Evolutionary conservation across 2,329 filamentous ascomycete species (phyloP).

Genomic region (Pestalotiopsis sp.): DNA sequence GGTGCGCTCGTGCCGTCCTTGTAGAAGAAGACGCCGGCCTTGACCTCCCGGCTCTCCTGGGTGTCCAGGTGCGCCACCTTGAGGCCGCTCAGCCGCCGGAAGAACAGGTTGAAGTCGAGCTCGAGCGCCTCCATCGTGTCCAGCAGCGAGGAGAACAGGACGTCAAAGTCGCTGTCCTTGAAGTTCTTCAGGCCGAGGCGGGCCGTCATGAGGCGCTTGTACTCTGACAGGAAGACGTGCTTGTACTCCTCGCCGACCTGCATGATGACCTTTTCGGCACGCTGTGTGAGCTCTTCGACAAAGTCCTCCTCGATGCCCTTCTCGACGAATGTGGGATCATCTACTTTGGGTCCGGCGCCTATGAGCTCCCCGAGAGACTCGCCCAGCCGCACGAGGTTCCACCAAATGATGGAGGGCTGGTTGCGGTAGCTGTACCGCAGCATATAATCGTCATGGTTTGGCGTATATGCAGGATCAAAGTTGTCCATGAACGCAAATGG

Average conservation of each 20-base stretch:
- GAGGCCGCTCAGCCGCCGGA: slow-evolving; percentile 74
- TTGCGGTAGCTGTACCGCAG: slow-evolving; percentile 91
- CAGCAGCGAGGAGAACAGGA: slow-evolving; percentile 78
- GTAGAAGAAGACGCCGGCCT: slow-evolving; percentile 79
- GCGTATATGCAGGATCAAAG: slow-evolving; percentile 92
- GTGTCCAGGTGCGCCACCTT: slow-evolving; percentile 65
- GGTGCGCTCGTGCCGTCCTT: slow-evolving; percentile 65
- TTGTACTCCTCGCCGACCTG: slow-evolving; percentile 86
- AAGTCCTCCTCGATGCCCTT: slow-evolving; percentile 73
- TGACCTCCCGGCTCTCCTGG: slow-evolving; percentile 63
- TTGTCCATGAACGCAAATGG: slow-evolving; percentile 98
- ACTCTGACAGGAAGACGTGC: slow-evolving; percentile 83
- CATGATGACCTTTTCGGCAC: slow-evolving; percentile 83
- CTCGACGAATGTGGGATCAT: slow-evolving; percentile 70
- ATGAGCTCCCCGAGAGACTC: slow-evolving; percentile 88
- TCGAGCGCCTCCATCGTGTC: slow-evolving; percentile 81
- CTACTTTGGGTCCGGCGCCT: slow-evolving; percentile 73
- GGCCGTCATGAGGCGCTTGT: slow-evolving; percentile 80
- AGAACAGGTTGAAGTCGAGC: slow-evolving; percentile 93
- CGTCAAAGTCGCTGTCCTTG: slow-evolving; percentile 76
- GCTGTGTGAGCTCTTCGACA: slow-evolving; percentile 69
- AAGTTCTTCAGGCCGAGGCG: slow-evolving; percentile 75
- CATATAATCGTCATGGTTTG: slow-evolving; percentile 92
- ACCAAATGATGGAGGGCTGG: slow-evolving; percentile 97
- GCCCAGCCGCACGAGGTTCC: slow-evolving; percentile 91